phyloP scores from a whole-genome alignment of 1,139 yeast genomes.

The Kodamaea alishanica region DNA sequence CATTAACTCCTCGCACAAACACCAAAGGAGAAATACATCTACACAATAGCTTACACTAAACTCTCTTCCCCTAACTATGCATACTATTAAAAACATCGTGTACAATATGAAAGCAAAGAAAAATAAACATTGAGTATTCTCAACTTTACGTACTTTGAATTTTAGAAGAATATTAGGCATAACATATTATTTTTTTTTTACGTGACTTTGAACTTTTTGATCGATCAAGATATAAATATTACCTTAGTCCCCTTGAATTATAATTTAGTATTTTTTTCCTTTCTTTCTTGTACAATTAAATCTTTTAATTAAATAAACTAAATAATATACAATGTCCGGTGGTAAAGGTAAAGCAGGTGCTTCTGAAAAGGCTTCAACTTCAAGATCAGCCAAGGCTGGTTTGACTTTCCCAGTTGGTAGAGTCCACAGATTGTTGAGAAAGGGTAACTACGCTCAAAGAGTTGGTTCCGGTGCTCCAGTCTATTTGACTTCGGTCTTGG shows the following conservation, averaged over 20 bases:
- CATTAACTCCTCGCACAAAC: not conserved
- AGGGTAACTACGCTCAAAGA: constrained; percentile 55
- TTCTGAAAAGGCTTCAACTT: constrained; percentile 50
- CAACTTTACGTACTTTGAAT: too few relatives aligned
- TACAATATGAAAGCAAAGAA: too few relatives aligned
- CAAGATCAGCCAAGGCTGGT: constrained; percentile 54
- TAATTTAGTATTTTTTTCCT: constrained; percentile 1
- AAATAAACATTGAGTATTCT: too few relatives aligned
- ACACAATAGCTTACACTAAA: not conserved
- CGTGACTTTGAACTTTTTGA: too few relatives aligned
- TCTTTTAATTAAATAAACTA: constrained; percentile 1
- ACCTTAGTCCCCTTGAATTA: constrained; percentile 3
- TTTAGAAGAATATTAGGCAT: too few relatives aligned
- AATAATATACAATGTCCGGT: constrained; percentile 41
- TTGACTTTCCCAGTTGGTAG: constrained; percentile 56
- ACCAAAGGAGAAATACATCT: not conserved
- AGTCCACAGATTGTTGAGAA: constrained; percentile 54
- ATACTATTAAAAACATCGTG: too few relatives aligned
- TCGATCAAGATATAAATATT: constrained; percentile 3
- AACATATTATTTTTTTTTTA: too few relatives aligned
- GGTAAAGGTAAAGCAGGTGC: constrained; percentile 55
- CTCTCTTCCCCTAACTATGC: not conserved
- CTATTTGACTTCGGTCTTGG: constrained; percentile 50
- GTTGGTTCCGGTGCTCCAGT: constrained; percentile 57
- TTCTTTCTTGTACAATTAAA: not conserved